Evolutionary conservation across 164 flowering plant genomes (phyloP), one percentile per base, ranked within the genome.

Genomic region (Sextonia rubra): DNA sequence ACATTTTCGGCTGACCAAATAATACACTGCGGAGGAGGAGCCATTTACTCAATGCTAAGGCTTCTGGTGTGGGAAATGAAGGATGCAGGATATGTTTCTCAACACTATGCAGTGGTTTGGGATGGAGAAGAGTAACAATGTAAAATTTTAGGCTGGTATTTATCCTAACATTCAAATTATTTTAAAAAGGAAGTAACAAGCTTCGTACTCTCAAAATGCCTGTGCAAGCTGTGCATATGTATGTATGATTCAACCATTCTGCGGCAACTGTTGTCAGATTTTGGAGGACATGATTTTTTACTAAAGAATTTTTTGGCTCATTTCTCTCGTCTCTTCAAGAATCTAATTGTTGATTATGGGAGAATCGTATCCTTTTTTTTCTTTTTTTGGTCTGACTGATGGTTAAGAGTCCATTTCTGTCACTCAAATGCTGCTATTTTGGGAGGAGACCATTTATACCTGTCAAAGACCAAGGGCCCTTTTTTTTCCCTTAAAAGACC

Each of bases 1-100:
- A 70, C 55, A 69, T 91, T 88, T 52, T 60, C 71, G 68, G 82
- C 73, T 7, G 79, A 82, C 47, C 77, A 82, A 32, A 69, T 87
- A 17, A 44, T 78, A 64, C 81, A 79, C 61, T 62, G 70, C 49
- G 81, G 86, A 56, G 82, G 86, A 18, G 64, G 78, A 48, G 77
- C 78, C 18, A 75, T 79, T 2, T 80, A 82, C 71, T 48, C 72
- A 3, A 62, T 83, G 11, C 71, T 84, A 71, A 70, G 72, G 71
- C 78, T 89, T 69, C 60, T 86, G 48, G 55, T 15, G 6, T 74
- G 75, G 74, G 87, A 85, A 15, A 71, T 78, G 66, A 75, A 73
- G 32, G 76, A 78, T 60, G 68, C 68, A 15, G 79, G 60, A 12
- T 65, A 63, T 67, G 49, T 55, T 47, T 62, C 52, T 66, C 76